Evolutionary conservation across 1,139 yeast genomes (phyloP), one percentile per base, ranked within the genome.

Genomic region (Geotrichum siamense): DNA sequence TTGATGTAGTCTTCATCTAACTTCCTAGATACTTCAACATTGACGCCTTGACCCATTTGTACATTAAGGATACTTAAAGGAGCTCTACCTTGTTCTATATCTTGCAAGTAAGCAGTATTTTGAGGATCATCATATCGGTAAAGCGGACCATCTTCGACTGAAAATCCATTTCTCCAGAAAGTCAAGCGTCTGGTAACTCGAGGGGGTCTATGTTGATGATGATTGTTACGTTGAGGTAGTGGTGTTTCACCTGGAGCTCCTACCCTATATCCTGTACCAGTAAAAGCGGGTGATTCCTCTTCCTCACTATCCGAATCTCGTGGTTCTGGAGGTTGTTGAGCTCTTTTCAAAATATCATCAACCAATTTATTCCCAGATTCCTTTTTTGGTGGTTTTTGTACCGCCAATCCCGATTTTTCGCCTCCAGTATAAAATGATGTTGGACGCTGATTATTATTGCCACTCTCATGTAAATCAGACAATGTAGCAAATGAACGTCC

Each of bases 91-190:
- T 79, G 76, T 57, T 85, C 83, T 63, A 91, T 74, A 54, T 89
- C 94, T 53, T 78, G 75, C 54, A 93, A 69, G 51, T 84, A 82
- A 40, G 72, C 75, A 41, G 80, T 78, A 60, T 91, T 91, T 20
- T 74, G 78, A 5, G 96, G 96, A 61, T 91, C 97, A 57, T 91
- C 96, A 60, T 87, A 91, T 48, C 94, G 71, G 62, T 76, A 81
- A 49, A 91, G 71, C 17, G 78, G 78, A 1, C 97, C 96, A 43
- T 87, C 94, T 17, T 91, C 97, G 25, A 91, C 89, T 45, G 87
- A 85, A 65, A 93, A 91, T 2, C 98, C 98, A 59, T 91, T 93
- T 55, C 79, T 80, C 98, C 98, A 91, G 62, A 91, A 91, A 0
- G 94, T 86, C 51, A 93, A 81, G 43, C 81, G 82, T 70, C 50